These are phyloP conservation scores for Curvularia sp. DNA, from an alignment of 2,329 filamentous ascomycete genomes.

Conservation along the genomic window DNA sequence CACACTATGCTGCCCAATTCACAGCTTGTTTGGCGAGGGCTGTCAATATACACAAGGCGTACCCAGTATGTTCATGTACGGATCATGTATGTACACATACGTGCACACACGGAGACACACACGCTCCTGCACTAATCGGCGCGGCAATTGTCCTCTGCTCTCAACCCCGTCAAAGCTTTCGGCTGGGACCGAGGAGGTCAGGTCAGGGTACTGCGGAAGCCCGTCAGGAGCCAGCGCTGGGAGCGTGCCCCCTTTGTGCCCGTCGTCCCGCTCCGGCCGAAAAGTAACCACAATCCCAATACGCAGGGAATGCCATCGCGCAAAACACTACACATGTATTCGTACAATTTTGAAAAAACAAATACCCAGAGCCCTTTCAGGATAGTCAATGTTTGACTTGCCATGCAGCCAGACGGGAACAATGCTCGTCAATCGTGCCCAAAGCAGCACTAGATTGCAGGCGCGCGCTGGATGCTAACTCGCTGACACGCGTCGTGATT, in stretches of 20 bases:
- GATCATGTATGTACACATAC: not conserved
- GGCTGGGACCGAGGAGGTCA: conserved; percentile 32
- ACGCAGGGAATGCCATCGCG: conserved; percentile 13
- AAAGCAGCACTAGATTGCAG: conserved; percentile 13
- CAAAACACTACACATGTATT: not conserved
- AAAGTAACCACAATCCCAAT: conserved; percentile 31
- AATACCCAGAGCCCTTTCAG: not conserved
- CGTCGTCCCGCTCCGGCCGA: conserved; percentile 44
- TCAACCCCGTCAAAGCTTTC: conserved; percentile 24
- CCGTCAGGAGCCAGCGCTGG: conserved; percentile 38
- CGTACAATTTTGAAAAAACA: not conserved
- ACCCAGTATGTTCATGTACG: not conserved
- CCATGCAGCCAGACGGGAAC: conserved; percentile 7
- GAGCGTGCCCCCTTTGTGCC: conserved; percentile 43
- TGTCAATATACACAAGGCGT: not conserved
- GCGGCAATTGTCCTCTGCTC: conserved; percentile 14
- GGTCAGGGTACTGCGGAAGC: conserved; percentile 32
- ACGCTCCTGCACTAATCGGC: conserved; percentile 9
- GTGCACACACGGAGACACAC: too few species aligned
- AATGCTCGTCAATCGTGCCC: conserved; percentile 7
- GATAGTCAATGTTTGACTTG: not conserved
- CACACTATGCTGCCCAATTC: conserved; percentile 12
- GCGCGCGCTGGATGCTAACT: conserved; percentile 28
- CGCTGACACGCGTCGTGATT: conserved; percentile 39
- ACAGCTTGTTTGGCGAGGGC: not conserved